Conservation (phyloP, 2,329 filamentous ascomycete species). For the Fusarium musae region DNA sequence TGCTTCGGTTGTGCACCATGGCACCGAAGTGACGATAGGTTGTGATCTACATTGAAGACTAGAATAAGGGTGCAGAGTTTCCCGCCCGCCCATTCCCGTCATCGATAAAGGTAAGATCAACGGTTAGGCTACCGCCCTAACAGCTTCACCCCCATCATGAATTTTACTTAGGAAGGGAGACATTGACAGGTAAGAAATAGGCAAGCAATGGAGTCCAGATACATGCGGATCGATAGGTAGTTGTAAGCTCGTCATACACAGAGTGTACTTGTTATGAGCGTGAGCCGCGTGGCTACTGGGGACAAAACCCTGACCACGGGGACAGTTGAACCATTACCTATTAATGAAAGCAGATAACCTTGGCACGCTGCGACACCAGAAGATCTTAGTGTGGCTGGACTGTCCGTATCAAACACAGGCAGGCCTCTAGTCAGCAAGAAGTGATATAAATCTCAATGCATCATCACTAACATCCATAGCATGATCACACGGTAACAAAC, state of each 20-base stretch:
- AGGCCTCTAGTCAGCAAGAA: not conserved
- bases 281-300: conserved; percentile 1
- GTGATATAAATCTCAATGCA: not conserved
- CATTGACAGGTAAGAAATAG: conserved; percentile 22
- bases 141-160: not conserved
- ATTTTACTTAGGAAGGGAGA: not conserved
- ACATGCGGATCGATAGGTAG: not conserved
- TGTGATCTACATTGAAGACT: conserved; percentile 18
- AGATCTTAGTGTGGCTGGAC: not conserved
- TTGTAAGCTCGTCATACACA: not conserved
- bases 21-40: conserved; percentile 15
- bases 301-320: not conserved
- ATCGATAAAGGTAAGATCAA: conserved; percentile 14
- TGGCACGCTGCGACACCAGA: not conserved
- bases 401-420: too few species aligned
- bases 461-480: not conserved
- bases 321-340: not conserved
- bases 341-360: conserved; percentile 9
- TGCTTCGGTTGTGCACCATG: not conserved
- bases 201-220: conserved; percentile 6
- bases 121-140: not conserved
- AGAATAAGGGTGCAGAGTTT: not conserved
- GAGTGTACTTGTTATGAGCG: conserved; percentile 4
- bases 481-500: not conserved
- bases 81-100: not conserved